A percentile compares a stretch with the other conserved stretches of the same genome.
phyloP scores from a whole-genome alignment of 129 eudicot genomes.

The Lactuca sativa region DNA sequence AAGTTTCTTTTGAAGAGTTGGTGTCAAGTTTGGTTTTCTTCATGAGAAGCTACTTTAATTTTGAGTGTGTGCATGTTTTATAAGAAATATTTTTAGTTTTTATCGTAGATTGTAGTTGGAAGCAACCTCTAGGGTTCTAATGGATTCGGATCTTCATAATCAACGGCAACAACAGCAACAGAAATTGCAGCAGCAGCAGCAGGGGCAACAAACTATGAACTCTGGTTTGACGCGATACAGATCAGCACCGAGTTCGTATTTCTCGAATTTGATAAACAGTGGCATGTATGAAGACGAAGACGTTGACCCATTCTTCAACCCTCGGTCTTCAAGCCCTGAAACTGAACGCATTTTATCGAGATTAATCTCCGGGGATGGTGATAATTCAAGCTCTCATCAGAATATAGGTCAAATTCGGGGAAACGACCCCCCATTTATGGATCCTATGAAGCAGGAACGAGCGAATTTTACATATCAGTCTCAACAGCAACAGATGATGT shows the following conservation, averaged over 20 bases:
- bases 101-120: conserved; percentile 3
- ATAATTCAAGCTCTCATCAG: conserved; percentile 10
- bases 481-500: conserved; percentile 35
- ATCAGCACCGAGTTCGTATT: conserved; percentile 83
- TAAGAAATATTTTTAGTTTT: conserved; percentile 7
- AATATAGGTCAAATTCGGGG: conserved; percentile 13
- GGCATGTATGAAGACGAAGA: conserved; percentile 49
- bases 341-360: conserved; percentile 40
- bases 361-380: conserved; percentile 30
- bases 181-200: conserved; percentile 8
- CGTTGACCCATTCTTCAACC: conserved; percentile 41
- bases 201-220: conserved; percentile 42
- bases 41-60: background rate
- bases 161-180: conserved; percentile 4
- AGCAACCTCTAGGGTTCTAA: background rate
- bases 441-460: conserved; percentile 43
- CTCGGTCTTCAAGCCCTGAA: conserved; percentile 45
- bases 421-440: conserved; percentile 25
- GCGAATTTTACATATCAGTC: conserved; percentile 20
- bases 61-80: background rate
- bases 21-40: conserved; percentile 4
- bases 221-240: conserved; percentile 67
- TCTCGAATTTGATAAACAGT: conserved; percentile 41
- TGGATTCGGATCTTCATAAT: conserved; percentile 30
- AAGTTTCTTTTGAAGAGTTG: background rate